These are phyloP conservation scores for Priceomyces melissophilus DNA, from an alignment of 805 yeast species.

Conservation along the genomic window DNA sequence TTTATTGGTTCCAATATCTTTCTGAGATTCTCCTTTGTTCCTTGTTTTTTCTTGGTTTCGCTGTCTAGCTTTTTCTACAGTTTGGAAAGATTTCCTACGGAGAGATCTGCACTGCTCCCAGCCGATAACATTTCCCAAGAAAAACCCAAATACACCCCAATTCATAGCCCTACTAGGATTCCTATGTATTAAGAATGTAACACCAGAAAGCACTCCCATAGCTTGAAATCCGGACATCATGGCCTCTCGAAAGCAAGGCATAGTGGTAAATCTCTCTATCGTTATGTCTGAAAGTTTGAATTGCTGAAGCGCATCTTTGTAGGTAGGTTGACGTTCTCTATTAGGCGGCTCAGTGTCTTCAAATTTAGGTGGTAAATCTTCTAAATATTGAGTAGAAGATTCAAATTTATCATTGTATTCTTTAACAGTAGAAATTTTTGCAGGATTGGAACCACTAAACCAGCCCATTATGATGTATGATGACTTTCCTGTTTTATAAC, in stretches of 20 bases:
- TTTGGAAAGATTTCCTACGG: conserved; percentile 61
- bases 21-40: conserved; percentile 22
- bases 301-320: conserved; percentile 37
- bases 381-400: conserved; percentile 31
- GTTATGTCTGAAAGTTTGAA: conserved; percentile 51
- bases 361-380: conserved; percentile 53
- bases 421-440: conserved; percentile 35
- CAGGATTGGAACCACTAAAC: conserved; percentile 35
- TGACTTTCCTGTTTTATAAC: too few species aligned
- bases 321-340: conserved; percentile 10
- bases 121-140: conserved; percentile 75
- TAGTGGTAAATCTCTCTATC: conserved; percentile 46
- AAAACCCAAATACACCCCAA: conserved; percentile 80
- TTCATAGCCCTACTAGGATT: conserved; percentile 61
- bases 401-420: conserved; percentile 17
- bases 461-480: conserved; percentile 32
- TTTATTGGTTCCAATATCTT: too few species aligned
- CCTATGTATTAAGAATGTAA: conserved; percentile 65
- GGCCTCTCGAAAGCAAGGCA: conserved; percentile 81
- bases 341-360: conserved; percentile 23
- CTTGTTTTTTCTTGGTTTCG: conserved; percentile 32
- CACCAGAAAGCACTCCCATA: conserved; percentile 65
- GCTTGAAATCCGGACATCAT: conserved; percentile 72
- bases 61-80: conserved; percentile 67
- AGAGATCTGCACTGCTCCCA: conserved; percentile 90